Base-by-base conservation (phyloP, 2,329 filamentous ascomycete genomes). In the Drechslerella coelobrocha region DNA sequence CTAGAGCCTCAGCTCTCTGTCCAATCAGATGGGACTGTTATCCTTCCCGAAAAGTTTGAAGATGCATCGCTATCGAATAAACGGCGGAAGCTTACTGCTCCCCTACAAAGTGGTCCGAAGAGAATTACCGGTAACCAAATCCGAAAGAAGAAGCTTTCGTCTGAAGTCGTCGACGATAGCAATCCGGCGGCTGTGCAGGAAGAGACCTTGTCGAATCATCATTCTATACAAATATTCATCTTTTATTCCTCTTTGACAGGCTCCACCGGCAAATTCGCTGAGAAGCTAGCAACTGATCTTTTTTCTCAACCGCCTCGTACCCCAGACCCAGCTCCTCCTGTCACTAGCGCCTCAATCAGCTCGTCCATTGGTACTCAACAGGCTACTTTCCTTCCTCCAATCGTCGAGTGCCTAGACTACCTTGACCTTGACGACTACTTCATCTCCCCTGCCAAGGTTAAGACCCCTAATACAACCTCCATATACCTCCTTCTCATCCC, bases 401-500 rank as follows among this genome's bases (percentile, higher is more conserved):
- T 89, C 76, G 79, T 91, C 9, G 82, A 89, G 63, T 91, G 97
- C 76, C 81, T 97, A 24, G 88, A 92, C 1, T 88, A 96, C 72
- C 84, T 95, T 57, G 93, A 97, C 75, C 90, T 93, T 75, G 93
- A 99, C 76, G 92, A 97, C 77, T 96, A 89, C 79, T 97, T 97
- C 77, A 86, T 96, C 65, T 85, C 84, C 1, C 85, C 87, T 0
- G 91, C 92, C 78, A 81, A 1, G 78, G 82, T n/a, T 79, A 79
- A 12, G 76, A 77, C 4, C 77, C 77, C 21, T 79, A 81, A 65
- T 19, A 81, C 84, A 1, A 86, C 88, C 72, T 85, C 88, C 75
- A 88, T 97, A 75, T 99, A 97, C 79, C 82, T 95, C 39, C 83
- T 97, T 60, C 81, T 97, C 37, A 79, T 97, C 2, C 94, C 93